A percentile compares a stretch with the other conserved stretches of the same genome.
Conservation (phyloP, 176 grass and related monocot genomes). For the Poa annua region DNA sequence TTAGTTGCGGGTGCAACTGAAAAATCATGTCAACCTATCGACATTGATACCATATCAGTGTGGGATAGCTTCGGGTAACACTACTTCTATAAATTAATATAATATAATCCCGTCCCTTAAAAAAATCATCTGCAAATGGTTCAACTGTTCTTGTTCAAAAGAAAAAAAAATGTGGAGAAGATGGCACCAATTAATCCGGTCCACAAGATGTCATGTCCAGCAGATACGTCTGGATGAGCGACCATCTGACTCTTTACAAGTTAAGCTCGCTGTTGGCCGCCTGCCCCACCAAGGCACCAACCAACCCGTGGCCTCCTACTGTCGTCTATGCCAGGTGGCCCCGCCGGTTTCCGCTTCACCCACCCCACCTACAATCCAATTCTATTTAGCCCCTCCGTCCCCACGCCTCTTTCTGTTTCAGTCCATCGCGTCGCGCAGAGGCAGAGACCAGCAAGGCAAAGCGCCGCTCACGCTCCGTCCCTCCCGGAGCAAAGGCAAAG, state of each 20-base stretch:
- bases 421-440: neutral
- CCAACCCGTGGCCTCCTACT: neutral
- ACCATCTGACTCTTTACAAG: neutral
- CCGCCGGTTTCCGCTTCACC: neutral
- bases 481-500: neutral
- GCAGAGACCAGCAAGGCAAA: neutral
- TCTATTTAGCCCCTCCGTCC: conserved; percentile 19
- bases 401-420: neutral
- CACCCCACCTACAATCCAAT: neutral
- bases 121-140: neutral
- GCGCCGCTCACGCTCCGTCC: no score
- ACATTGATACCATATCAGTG: neutral
- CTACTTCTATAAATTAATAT: no score
- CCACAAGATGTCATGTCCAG: conserved; percentile 7
- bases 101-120: no score
- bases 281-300: conserved; percentile 28
- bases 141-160: neutral
- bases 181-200: neutral
- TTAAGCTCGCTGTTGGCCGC: conserved; percentile 9
- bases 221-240: neutral
- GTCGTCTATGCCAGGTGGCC: conserved; percentile 36
- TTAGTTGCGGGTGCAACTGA: neutral
- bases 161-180: neutral
- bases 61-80: no score
- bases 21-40: neutral